Base-by-base conservation (phyloP, 2,329 filamentous ascomycete species). In the Epichloe festucae region DNA sequence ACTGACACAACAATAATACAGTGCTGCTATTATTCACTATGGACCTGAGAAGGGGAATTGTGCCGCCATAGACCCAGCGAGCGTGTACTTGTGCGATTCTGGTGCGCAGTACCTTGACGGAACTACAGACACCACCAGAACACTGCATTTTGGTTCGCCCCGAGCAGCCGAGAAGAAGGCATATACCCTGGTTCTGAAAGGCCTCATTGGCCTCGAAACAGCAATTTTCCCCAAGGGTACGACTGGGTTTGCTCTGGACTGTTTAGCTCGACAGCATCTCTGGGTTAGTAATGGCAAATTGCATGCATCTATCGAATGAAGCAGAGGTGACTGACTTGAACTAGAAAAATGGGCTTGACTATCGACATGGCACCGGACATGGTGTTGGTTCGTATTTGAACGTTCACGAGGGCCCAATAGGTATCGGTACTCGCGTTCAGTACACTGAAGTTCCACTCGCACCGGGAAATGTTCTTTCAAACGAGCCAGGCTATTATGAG, bases 401-500 rank as follows among this genome's bases (percentile, higher is more conserved):
- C 59, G 93, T 98, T 0, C 93, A 98, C 65, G 93, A 98, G 70
- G 93, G 93, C 0, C 93, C 93, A 1, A 95, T 98, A 55, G 93
- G 93, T 19, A 94, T 98, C 54, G 93, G 93, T 31, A 96, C 90
- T 10, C 79, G 93, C 44, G 81, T 94, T 40, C 87, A 94, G 60
- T 96, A 91, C 64, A 85, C 88, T 0, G 93, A 98, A 64, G 90
- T 97, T 5, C 78, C 93, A 0, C 76, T 98, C 34, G 81, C 88
- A 0, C 77, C 88, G n/a, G 93, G 93, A 44, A 96, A 98, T 61
- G 91, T 98, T 41, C 81, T 97, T 50, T 97, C 91, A 2, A 89
- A 96, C 62, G 89, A 98, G 68, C 93, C 93, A 2, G 93, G 93
- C 34, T 98, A 90, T 71, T 98, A 98, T 66, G 90, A 97, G 67